phyloP scores from a whole-genome alignment of 805 yeast genomes.

The Myxozyma sirexii region DNA sequence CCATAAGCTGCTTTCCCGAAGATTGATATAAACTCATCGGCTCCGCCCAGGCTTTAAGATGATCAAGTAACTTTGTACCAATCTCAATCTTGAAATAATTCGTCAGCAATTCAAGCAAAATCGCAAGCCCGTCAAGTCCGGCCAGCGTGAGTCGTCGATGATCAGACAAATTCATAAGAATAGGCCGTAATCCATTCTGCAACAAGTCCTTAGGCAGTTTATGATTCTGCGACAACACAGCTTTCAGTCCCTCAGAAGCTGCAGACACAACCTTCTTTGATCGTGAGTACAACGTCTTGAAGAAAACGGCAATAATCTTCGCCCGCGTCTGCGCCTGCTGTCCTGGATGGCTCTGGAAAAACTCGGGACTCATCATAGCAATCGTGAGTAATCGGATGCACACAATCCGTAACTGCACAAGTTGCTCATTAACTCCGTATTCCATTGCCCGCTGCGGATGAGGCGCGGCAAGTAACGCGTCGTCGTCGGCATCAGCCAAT shows the following conservation, averaged over 20 bases:
- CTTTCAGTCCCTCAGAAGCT: conserved; percentile 83
- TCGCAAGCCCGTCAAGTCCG: conserved; percentile 88
- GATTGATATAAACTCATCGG: conserved; percentile 73
- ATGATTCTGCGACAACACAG: conserved; percentile 80
- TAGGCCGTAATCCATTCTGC: conserved; percentile 95
- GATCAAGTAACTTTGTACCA: conserved; percentile 89
- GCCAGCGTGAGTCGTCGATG: conserved; percentile 86
- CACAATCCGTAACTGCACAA: conserved; percentile 83
- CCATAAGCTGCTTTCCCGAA: conserved; percentile 77
- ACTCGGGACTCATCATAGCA: conserved; percentile 83
- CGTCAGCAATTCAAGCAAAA: conserved; percentile 80
- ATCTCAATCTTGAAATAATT: conserved; percentile 96
- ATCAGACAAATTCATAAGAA: conserved; percentile 92
- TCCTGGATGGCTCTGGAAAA: conserved; percentile 62
- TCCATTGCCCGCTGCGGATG: conserved; percentile 71
- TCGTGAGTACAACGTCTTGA: conserved; percentile 85
- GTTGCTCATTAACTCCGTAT: conserved; percentile 83
- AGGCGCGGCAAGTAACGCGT: conserved; percentile 77
- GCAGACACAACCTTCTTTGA: conserved; percentile 89
- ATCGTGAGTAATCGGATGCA: conserved; percentile 81
- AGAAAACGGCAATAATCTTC: conserved; percentile 87
- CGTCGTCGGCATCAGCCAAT: conserved; percentile 96
- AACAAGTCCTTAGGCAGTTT: conserved; percentile 90
- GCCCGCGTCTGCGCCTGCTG: conserved; percentile 66
- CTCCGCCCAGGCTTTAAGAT: conserved; percentile 94